Percentiles rank a stretch among this genome's conserved stretches.
Conservation (phyloP, 164 flowering plant species). For the Malania oleifera region DNA sequence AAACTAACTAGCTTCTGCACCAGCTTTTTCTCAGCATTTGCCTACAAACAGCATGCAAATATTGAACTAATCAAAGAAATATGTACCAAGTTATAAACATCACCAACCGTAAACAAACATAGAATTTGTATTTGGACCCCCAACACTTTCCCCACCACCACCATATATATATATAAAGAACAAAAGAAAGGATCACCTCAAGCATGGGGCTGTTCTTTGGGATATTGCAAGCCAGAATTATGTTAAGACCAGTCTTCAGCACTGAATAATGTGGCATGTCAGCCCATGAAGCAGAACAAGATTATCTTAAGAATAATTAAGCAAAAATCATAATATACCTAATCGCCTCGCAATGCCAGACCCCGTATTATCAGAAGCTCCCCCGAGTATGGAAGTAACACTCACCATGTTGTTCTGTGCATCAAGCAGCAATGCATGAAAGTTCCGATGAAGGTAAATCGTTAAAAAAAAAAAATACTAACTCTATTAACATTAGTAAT, state of each 20-base stretch:
- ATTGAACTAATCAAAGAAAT: not conserved
- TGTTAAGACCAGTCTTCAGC: conserved; percentile 64
- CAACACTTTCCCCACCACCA: not conserved
- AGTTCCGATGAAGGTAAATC: not conserved
- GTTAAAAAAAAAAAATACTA: too few species aligned
- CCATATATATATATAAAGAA: not conserved
- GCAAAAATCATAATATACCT: conserved; percentile 31
- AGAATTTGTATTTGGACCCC: too few species aligned
- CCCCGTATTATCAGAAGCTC: conserved; percentile 80
- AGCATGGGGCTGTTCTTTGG: conserved; percentile 79
- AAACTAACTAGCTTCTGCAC: conserved; percentile 54
- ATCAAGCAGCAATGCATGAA: conserved; percentile 8
- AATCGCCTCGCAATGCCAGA: conserved; percentile 78
- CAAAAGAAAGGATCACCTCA: conserved; percentile 33
- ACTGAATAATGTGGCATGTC: conserved; percentile 29
- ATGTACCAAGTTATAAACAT: not conserved
- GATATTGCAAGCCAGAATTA: conserved; percentile 75
- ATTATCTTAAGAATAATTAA: not conserved
- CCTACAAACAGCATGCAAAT: conserved; percentile 25
- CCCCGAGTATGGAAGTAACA: conserved; percentile 72
- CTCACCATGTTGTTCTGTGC: conserved; percentile 56
- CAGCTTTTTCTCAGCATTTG: conserved; percentile 54
- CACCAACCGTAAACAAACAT: too few species aligned
- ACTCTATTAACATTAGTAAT: too few species aligned
- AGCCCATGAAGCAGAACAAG: not conserved